A percentile compares a stretch with the other conserved stretches of the same genome.
Evolutionary conservation across 345 rosid genomes (phyloP).

Genomic region (Eucalyptus sp.): DNA sequence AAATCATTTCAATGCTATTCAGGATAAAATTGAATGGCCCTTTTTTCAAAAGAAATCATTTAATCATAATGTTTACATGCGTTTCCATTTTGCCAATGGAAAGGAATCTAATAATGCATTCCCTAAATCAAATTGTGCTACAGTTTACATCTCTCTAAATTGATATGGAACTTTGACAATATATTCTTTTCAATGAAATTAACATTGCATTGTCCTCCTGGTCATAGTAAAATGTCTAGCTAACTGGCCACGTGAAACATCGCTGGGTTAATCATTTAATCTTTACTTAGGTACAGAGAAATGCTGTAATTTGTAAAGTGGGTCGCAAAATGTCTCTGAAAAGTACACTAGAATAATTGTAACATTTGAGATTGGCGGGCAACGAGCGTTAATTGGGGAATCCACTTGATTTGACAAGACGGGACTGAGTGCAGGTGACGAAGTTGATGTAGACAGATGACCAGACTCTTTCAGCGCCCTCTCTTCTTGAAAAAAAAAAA

Average conservation of each 20-base stretch:
- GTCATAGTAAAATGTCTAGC: background rate
- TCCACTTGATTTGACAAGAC: constrained; percentile 35
- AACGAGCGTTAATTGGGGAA: background rate
- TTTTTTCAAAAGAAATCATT: background rate
- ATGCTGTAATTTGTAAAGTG: background rate
- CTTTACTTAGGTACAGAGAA: background rate
- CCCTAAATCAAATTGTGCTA: background rate
- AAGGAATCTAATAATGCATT: background rate
- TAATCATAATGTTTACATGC: background rate
- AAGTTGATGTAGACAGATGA: constrained; percentile 30
- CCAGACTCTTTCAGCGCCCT: constrained; percentile 17
- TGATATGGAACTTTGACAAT: background rate
- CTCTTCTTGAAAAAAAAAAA: background rate
- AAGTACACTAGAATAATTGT: background rate
- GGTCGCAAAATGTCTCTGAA: background rate
- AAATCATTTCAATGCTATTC: background rate
- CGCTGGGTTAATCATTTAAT: background rate
- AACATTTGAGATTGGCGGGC: background rate
- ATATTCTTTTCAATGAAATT: background rate
- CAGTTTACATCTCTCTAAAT: background rate
- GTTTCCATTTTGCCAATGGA: background rate
- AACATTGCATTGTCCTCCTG: background rate
- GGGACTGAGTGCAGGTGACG: constrained; percentile 19
- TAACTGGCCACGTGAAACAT: background rate
- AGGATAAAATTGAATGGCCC: background rate